Conservation (phyloP, 2,329 filamentous ascomycete genomes). For the Apiospora koreana region DNA sequence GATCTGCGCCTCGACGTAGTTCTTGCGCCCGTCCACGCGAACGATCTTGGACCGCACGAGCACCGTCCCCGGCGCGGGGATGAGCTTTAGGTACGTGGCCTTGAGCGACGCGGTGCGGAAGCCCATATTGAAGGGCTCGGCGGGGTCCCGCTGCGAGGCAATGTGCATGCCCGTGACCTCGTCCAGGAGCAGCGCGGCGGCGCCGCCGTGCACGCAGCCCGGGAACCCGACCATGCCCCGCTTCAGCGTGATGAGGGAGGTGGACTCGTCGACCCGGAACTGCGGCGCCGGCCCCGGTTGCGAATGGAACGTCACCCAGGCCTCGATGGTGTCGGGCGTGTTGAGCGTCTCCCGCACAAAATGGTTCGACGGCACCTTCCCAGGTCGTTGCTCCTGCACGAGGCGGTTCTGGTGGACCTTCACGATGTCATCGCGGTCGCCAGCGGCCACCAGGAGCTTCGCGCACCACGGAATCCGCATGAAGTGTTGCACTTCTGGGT, state of each 20-base stretch:
- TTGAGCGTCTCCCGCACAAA: conserved; percentile 13
- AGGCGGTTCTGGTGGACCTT: not conserved
- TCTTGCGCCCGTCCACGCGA: conserved; percentile 9
- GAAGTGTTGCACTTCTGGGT: conserved; percentile 25
- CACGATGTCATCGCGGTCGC: not conserved
- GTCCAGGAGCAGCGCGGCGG: conserved; percentile 48
- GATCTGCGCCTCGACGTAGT: not conserved
- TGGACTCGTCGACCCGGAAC: not conserved
- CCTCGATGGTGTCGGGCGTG: conserved; percentile 12
- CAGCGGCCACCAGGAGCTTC: not conserved
- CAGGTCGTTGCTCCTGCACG: not conserved
- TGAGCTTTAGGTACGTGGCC: not conserved
- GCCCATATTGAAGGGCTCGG: not conserved
- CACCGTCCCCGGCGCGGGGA: conserved; percentile 6
- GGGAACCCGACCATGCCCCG: conserved; percentile 49
- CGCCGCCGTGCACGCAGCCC: conserved; percentile 47
- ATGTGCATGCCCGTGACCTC: conserved; percentile 48
- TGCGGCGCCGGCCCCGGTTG: not conserved
- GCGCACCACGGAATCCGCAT: conserved; percentile 14
- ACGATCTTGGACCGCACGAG: not conserved
- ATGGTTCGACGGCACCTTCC: not conserved
- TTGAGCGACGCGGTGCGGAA: conserved; percentile 13
- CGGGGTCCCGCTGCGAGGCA: conserved; percentile 27
- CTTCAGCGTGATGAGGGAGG: conserved; percentile 32
- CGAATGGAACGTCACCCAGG: not conserved